Evolutionary conservation across 179 eudicot species (phyloP).

Genomic region (Beta lomatogona): DNA sequence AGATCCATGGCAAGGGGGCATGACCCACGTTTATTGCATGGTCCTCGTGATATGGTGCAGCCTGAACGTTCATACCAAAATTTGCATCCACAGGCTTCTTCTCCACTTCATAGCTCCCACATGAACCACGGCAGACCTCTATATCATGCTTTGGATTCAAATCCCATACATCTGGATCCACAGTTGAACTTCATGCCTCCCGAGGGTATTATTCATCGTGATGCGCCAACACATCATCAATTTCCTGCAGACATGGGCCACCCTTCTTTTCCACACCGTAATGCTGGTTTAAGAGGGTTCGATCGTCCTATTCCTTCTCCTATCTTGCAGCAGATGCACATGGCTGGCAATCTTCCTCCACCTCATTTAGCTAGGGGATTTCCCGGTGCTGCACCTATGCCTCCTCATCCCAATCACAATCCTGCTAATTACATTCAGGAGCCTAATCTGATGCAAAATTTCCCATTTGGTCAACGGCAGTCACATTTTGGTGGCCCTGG

Average conservation of each 20-base stretch:
- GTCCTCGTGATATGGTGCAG: slow-evolving; percentile 47
- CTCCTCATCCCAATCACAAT: slow-evolving; percentile 51
- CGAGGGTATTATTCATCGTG: slow-evolving; percentile 49
- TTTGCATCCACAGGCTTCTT: slow-evolving; percentile 50
- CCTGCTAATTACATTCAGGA: slow-evolving; percentile 53
- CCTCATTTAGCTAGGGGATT: slow-evolving; percentile 50
- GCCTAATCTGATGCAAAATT: slow-evolving; percentile 56
- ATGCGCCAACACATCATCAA: slow-evolving; percentile 50
- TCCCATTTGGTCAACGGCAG: slow-evolving; percentile 64
- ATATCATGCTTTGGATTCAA: slow-evolving; percentile 53
- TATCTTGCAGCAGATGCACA: slow-evolving; percentile 70
- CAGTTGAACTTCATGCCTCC: slow-evolving; percentile 63
- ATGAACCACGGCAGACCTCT: slow-evolving; percentile 59
- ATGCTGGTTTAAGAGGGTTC: slow-evolving; percentile 49
- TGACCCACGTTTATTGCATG: slow-evolving; percentile 46
- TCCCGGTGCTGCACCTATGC: slow-evolving; percentile 52
- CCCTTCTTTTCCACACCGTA: slow-evolving; percentile 58
- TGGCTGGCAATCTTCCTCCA: slow-evolving; percentile 59
- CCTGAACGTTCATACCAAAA: slow-evolving; percentile 52
- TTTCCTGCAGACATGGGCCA: slow-evolving; percentile 56
- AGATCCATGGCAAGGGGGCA: slow-evolving; percentile 35
- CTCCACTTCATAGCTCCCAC: slow-evolving; percentile 53
- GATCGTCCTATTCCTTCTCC: slow-evolving; percentile 61
- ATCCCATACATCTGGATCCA: slow-evolving; percentile 55
- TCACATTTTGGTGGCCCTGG: slow-evolving; percentile 63